These are phyloP conservation scores for Akanthomyces uredinophilus DNA, from an alignment of 2,329 filamentous ascomycete genomes.

Conservation along the genomic window DNA sequence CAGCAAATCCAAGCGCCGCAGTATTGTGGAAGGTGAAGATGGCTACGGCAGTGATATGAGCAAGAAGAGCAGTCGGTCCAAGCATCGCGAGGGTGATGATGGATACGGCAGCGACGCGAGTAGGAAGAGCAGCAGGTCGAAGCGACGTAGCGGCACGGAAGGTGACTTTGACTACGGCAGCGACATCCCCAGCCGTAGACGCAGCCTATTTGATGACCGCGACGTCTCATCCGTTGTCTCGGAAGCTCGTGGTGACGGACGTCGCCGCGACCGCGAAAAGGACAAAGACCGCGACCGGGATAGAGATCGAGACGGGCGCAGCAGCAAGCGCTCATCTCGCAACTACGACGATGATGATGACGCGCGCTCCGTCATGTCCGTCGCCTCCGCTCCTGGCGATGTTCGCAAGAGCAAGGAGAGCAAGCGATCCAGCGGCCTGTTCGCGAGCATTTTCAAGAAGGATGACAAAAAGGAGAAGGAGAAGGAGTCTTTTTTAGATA, in stretches of 20 bases:
- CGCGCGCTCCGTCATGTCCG: slow-evolving; percentile 40
- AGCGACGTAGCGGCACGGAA: slow-evolving; percentile 31
- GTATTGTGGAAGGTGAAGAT: slow-evolving; percentile 28
- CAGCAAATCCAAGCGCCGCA: slow-evolving; percentile 34
- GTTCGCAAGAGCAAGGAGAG: slow-evolving; percentile 32
- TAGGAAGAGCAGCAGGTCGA: slow-evolving; percentile 37
- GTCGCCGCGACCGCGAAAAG: slow-evolving; percentile 30
- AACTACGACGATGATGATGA: slow-evolving; percentile 42
- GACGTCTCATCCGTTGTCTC: slow-evolving; percentile 47
- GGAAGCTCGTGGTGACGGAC: slow-evolving; percentile 33
- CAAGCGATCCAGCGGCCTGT: slow-evolving; percentile 38
- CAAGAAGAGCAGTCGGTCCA: slow-evolving; percentile 37
- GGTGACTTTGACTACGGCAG: slow-evolving; percentile 32
- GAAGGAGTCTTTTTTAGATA: slow-evolving; percentile 65
- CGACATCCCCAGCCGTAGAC: slow-evolving; percentile 35
- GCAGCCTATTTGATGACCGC: slow-evolving; percentile 39
- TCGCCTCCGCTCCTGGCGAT: slow-evolving; percentile 32
- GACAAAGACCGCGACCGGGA: slow-evolving; percentile 14
- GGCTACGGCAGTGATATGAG: slow-evolving; percentile 32
- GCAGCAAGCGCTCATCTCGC: slow-evolving; percentile 26
- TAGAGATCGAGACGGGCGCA: slow-evolving; percentile 3
- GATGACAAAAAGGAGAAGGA: slow-evolving; percentile 30
- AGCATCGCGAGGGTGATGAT: slow-evolving; percentile 33
- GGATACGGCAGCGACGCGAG: slow-evolving; percentile 33
- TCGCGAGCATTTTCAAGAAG: slow-evolving; percentile 44